Evolutionary conservation across 192 early-diverging fungal genomes (phyloP), one percentile per base, ranked within the genome.

Genomic region (Coemansia sp.): DNA sequence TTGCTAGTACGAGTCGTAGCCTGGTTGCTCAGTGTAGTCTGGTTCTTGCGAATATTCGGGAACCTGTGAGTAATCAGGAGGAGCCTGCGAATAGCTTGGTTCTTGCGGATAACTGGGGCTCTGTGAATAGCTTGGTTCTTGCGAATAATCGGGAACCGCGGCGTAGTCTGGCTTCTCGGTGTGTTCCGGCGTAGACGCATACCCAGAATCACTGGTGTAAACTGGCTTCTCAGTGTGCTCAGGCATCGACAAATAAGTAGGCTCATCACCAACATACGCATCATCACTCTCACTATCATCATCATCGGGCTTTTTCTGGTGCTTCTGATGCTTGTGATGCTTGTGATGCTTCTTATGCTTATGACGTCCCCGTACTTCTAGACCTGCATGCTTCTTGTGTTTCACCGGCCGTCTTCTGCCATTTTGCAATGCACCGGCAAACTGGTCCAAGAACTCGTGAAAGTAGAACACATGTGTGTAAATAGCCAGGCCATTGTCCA

Each of bases 391-490:
- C 29, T 5, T 6, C 5, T 32, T 32, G 29, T 32, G 29, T 6
- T 32, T 32, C 6, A 56, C 7, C 12, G 47, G 38, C 8, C 17
- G 25, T 47, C 39, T 57, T 54, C 52, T 54, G 5, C 60, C 47
- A 17, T 21, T 51, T 5, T 25, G 19, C 0, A 27, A 14, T 3
- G 47, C 24, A 3, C 60, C 60, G 14, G 60, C 60, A 15, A 29
- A 51, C 49, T 61, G 25, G 10, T 66, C 56, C 27, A 79, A 66
- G 19, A 73, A 79, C 25, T 5, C 32, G 50, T 54, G 59, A 60
- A 60, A 79, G 60, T 73, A 79, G 14, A 58, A 56, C 11, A 79
- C 60, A 32, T 72, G 70, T 7, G 76, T 79, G 39, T 79, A 79
- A 2, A 79, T 35, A 19, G 66, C 70, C 62, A 73, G 65, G 5